Evolutionary conservation across 495 filamentous ascomycete genomes (phyloP).

Genomic region (Bryoglossum gracile): DNA sequence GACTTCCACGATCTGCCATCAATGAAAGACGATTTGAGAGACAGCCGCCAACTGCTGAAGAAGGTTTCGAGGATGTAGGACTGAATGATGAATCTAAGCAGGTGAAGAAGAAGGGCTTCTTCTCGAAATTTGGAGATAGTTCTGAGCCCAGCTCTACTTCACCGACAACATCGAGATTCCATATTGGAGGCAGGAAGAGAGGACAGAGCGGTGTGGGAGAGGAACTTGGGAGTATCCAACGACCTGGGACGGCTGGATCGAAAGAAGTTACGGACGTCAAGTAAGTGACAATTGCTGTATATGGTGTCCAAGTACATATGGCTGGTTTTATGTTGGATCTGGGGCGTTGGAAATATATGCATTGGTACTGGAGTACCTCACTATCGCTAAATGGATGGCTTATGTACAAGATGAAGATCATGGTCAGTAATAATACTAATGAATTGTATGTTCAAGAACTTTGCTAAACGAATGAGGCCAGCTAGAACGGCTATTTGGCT

Average conservation of each 20-base stretch:
- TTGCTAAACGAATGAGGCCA: no score
- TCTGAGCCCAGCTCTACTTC: slow-evolving; percentile 34
- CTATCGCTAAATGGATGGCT: neutral
- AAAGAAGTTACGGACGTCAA: slow-evolving; percentile 15
- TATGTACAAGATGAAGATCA: neutral
- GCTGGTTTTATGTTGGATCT: neutral
- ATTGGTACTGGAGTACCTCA: neutral
- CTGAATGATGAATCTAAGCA: slow-evolving; percentile 52
- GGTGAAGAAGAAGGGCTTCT: slow-evolving; percentile 74
- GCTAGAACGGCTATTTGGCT: no score
- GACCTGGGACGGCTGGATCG: slow-evolving; percentile 17
- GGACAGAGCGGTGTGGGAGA: slow-evolving; percentile 66
- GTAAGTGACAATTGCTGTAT: neutral
- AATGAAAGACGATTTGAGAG: slow-evolving; percentile 38
- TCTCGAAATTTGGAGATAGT: slow-evolving; percentile 71
- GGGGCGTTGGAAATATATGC: slow-evolving; percentile 3
- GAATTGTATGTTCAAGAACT: no score
- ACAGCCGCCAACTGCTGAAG: slow-evolving; percentile 58
- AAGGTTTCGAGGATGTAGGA: slow-evolving; percentile 85
- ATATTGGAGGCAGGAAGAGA: slow-evolving; percentile 63
- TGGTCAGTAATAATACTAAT: neutral
- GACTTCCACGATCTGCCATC: slow-evolving; percentile 46
- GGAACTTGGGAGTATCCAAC: slow-evolving; percentile 49
- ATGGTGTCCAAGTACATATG: neutral
- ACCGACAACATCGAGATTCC: slow-evolving; percentile 51